Evolutionary conservation across 1,284 basidiomycete genomes (phyloP), one percentile per base, ranked within the genome.

Genomic region (Vanrija sp.): DNA sequence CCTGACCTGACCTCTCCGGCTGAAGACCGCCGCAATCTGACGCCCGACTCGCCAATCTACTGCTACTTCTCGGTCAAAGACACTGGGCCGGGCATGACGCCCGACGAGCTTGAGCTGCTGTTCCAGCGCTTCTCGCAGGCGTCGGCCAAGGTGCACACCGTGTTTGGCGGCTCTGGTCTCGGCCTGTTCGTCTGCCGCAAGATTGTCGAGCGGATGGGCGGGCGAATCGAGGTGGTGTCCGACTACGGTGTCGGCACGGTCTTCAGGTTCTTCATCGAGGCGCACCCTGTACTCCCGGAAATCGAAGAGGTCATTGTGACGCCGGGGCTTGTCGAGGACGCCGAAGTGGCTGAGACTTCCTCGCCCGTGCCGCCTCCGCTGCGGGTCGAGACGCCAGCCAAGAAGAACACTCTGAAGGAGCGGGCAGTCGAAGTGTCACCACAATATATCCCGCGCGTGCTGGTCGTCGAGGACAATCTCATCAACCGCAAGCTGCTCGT

Each of bases 91-190:
- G 71, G 71, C 16, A 50, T 73, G 35, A 63, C 63, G 7, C 52
- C 59, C 16, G 60, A 62, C 14, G 67, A 67, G 47, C 53, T 71
- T 14, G 55, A 63, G 4, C 47, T 64, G 50, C 61, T 71, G 7
- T 71, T 70, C 60, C 66, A 66, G 46, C 54, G 65, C 14, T 73
- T 73, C 57, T 65, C 62, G 20, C 68, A 71, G 41, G 68, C 66
- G 9, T 23, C 45, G 53, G 60, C 63, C 9, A 63, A 68, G 47
- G 64, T 61, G 22, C 66, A 66, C 48, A 69, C 65, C 18, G 62
- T 69, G 31, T 71, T 71, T 48, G 71, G 71, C 6, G 71, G 71
- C 6, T 63, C 58, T 6, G 69, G 69, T 15, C 57, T 73, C 9
- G 71, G 69, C 25, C 51, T 67, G 10, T 67, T 61, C 39, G 56